Percentiles rank a stretch among this genome's conserved stretches.
phyloP scores from a whole-genome alignment of 495 filamentous ascomycete genomes.

The Entonaema liquescens region DNA sequence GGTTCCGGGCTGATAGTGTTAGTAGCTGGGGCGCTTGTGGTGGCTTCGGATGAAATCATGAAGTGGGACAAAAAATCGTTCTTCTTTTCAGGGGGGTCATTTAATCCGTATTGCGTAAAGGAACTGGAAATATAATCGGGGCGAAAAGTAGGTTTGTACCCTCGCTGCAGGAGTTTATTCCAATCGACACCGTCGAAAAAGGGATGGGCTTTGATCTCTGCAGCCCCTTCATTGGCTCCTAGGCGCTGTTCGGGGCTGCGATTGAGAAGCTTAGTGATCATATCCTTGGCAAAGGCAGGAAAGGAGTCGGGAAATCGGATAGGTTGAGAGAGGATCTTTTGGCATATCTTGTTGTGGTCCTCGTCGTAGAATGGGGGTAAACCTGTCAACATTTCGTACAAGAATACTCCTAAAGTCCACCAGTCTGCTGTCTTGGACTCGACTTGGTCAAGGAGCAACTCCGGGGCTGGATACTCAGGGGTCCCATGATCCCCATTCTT shows the following conservation, averaged over 20 bases:
- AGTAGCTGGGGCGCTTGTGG: not conserved
- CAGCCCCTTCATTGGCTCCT: not conserved
- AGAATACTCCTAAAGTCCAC: not conserved
- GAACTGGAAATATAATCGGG: not conserved
- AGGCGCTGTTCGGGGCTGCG: not conserved
- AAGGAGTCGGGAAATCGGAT: not conserved
- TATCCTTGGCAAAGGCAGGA: not conserved
- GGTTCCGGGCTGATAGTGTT: not conserved
- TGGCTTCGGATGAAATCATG: not conserved
- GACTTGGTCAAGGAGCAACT: not conserved
- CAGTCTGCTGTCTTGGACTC: not conserved
- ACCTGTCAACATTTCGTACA: not conserved
- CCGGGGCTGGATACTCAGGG: not conserved
- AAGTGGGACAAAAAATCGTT: not conserved
- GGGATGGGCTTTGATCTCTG: not conserved
- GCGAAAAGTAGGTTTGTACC: not conserved
- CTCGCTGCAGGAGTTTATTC: not conserved
- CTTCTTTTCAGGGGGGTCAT: not conserved
- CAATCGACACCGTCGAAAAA: not conserved
- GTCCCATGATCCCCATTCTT: not conserved
- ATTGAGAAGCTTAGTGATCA: not conserved
- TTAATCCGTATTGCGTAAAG: not conserved
- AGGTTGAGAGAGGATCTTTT: not conserved
- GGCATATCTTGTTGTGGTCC: not conserved
- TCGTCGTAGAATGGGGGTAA: not conserved